A percentile compares a stretch with the other conserved stretches of the same genome.
phyloP scores from a whole-genome alignment of 139 green algal genomes.

The Nannochloris sp. region DNA sequence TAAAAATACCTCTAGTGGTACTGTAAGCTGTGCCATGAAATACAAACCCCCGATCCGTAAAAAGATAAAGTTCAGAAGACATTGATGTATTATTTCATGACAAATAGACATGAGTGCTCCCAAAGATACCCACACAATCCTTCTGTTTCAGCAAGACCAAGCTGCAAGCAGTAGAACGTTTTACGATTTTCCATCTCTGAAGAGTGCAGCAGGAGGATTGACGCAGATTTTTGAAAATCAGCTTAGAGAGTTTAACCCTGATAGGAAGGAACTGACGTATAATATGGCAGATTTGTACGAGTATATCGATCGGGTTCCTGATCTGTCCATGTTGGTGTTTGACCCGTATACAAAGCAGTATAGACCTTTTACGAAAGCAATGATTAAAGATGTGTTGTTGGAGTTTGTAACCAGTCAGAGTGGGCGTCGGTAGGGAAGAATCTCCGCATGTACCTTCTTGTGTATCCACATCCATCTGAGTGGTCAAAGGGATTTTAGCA shows the following conservation, averaged over 20 bases:
- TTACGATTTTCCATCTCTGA: slow-evolving; percentile 30
- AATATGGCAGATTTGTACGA: slow-evolving; percentile 52
- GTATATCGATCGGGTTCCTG: slow-evolving; percentile 47
- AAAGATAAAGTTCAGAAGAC: too few relatives aligned
- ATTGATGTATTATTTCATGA: too few relatives aligned
- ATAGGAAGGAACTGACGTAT: slow-evolving; percentile 50
- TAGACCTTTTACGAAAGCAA: slow-evolving; percentile 38
- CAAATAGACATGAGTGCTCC: neutral
- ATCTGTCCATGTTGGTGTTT: slow-evolving; percentile 27
- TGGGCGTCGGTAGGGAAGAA: neutral
- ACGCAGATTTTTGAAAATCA: slow-evolving; percentile 51
- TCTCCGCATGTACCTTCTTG: too few relatives aligned
- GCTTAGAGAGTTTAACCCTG: slow-evolving; percentile 53
- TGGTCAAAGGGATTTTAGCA: too few relatives aligned
- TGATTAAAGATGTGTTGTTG: slow-evolving; percentile 43
- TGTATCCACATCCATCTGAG: too few relatives aligned
- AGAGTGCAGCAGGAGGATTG: slow-evolving; percentile 35
- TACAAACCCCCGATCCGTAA: too few relatives aligned
- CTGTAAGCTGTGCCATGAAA: too few relatives aligned
- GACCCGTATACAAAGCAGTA: slow-evolving; percentile 30
- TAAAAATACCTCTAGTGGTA: too few relatives aligned
- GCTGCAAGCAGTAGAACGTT: slow-evolving; percentile 28
- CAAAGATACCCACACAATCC: slow-evolving; percentile 33
- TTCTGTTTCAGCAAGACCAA: slow-evolving; percentile 29
- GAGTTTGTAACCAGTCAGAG: neutral